Base-by-base conservation (phyloP, 169 alveolate genomes). In the Eimeria maxima region DNA sequence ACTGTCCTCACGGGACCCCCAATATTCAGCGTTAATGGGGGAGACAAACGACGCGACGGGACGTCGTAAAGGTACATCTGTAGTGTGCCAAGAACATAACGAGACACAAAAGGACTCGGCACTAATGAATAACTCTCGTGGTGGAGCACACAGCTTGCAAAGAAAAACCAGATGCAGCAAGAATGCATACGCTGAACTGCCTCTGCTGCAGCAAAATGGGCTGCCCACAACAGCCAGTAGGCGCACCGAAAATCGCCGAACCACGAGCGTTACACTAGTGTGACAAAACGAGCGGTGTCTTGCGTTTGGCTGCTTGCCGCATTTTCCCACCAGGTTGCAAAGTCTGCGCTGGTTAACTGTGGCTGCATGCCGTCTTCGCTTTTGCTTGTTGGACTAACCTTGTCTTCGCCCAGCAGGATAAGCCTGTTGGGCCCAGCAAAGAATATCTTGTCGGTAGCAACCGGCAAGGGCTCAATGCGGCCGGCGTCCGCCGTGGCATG, bases 341-440 rank as follows among this genome's bases (percentile, higher is more conserved):
- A 45, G 42, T 20, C 42, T 8, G 65, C 33, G 13, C 44, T 55
- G 27, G 65, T 42, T 65, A 87, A 24, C 10, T 27, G 47, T 47
- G 60, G 27, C 89, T 50, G 83, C 55, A 8, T 38, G 13, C 24
- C 53, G 29, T 45, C 80, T 47, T 29, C n/a, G 24, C 47, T 33
- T 11, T 18, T 71, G 47, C 16, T 47, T 45, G 65, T 78, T 78
- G 8, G 65, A 47, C 86, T 63, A 6, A 71, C 95, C 95, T 90
- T 95, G 84, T 95, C 97, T 45, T 95, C 97, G 44, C 95, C 65
- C 87, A 95, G 93, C 45, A 97, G 96, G 81, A 97, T 33, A n/a
- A 97, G 88, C n/a, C 96, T 92, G 81, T 97, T 97, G 76, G 95
- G 88, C 55, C 98, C 98, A 8, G 96, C 97, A 50, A 33, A 89